Base-by-base conservation (phyloP, 768 basidiomycete species). In the Lentinula guzmanii region DNA sequence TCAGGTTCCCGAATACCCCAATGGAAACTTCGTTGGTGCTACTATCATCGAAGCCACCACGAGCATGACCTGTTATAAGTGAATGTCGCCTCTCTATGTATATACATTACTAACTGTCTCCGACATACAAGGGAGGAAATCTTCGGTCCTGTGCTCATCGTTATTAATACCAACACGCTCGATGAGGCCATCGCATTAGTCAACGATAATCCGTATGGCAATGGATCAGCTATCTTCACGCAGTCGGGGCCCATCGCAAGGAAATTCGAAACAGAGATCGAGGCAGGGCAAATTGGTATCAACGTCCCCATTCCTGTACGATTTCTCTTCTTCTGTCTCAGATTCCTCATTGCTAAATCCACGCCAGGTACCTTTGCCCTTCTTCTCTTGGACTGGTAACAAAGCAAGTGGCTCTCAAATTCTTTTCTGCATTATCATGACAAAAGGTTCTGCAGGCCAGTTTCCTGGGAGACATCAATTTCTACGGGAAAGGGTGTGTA, bases 241-340 rank as follows among this genome's bases (percentile, higher is more conserved):
- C 93, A 97, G 75, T 93, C 90, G 16, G 97, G 96, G 16, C 92
- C 96, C 39, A 93, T 93, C 9, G 95, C 95, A 13, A 86, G 96
- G 60, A 92, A 90, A 73, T 99, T 97, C 64, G 96, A 98, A 75
- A 79, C 78, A 9, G 81, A 87, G 52, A 86, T 95, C 58, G 91
- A 98, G 64, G 87, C 93, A 58, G 95, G 95, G 28, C 94, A 92
- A 74, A 84, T 99, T 69, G 96, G 96, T 46, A 86, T 98, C 72
- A 98, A 95, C 70, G 89, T 95, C 7, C 91, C 91, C 3, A 93
- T 93, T 54, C 91, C 94, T 13, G 96, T 99, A 4, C 96, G 96
- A 50, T 75, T 90, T 34, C 81, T 80, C 10, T 34, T 55, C 31
- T 34, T 50, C 41, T n/a, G 33, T n/a, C 21, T n/a, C 9, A 10